These are phyloP conservation scores for Hymenoscyphus albidus DNA, from an alignment of 2,329 filamentous ascomycete genomes.

Conservation along the genomic window DNA sequence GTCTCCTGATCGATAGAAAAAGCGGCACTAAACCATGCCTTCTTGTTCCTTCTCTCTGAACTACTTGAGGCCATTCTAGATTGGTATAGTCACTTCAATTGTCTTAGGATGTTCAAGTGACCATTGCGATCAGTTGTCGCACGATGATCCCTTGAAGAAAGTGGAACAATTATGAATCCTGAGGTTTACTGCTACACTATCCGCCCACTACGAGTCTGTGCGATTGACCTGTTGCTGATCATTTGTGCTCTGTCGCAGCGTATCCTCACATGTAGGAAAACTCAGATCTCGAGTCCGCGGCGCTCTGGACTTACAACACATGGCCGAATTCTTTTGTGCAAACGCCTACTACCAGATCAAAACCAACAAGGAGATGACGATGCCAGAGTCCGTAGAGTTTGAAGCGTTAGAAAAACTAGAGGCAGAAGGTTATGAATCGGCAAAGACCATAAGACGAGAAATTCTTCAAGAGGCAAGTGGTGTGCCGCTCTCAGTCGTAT, in stretches of 20 bases:
- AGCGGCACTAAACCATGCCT: too few species aligned
- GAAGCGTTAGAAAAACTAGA: conserved; percentile 65
- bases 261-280: conserved; percentile 46
- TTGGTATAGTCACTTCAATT: too few species aligned
- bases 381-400: conserved; percentile 64
- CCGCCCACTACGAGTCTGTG: not conserved
- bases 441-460: conserved; percentile 73
- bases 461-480: conserved; percentile 57
- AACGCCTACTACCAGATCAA: conserved; percentile 85
- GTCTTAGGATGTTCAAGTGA: too few species aligned
- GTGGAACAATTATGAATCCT: too few species aligned
- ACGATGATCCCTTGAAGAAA: too few species aligned
- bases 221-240: not conserved
- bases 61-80: too few species aligned
- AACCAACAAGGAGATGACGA: conserved; percentile 59
- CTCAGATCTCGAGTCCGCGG: conserved; percentile 64
- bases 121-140: too few species aligned
- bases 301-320: conserved; percentile 76
- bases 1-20: too few species aligned
- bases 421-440: conserved; percentile 68
- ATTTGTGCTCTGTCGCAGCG: conserved; percentile 11
- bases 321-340: conserved; percentile 77
- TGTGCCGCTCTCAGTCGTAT: not conserved
- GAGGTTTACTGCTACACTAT: too few species aligned
- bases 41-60: too few species aligned